Evolutionary conservation across 495 filamentous ascomycete genomes (phyloP), one percentile per base, ranked within the genome.

Genomic region (Daldinia vernicosa): DNA sequence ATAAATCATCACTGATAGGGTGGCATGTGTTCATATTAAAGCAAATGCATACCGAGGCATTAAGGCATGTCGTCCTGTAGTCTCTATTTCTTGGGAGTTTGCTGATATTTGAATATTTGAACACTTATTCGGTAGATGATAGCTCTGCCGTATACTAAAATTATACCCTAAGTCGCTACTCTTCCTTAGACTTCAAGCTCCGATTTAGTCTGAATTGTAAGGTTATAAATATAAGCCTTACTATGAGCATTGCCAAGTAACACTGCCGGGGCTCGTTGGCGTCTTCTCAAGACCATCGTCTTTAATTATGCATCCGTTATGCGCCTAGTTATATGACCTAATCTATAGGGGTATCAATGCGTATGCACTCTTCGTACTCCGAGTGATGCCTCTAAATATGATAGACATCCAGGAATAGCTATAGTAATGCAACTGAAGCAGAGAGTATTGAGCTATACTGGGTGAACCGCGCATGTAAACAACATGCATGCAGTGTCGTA

Each of bases 311-410:
- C 52, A 60, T 51, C 28, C 47, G 26, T 35, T 14, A 35, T 35
- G 33, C 33, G 33, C 33, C 33, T 14, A 27, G 26, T 27, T 27
- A 35, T 66, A 69, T 59, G 45, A 60, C 50, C 32, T 51, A 60
- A 40, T 74, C 66, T 77, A 77, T 74, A 58, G 56, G 74, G 73
- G 73, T 75, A 77, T 77, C 64, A 70, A 77, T 70, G 59, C 55
- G 70, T 61, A 66, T 66, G 51, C 51, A 53, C 45, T 56, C 50
- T 50, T 64, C 55, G 61, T 39, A 63, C 14, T 67, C 50, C 53
- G 30, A 66, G 50, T n/a, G 35, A 60, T 63, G 32, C 32, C 57
- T 64, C 32, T 30, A 4, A 40, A 1, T 27, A 55, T 32, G 19
- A 33, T 56, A 43, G 51, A 58, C 58, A 27, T 39, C 51, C 43